Evolutionary conservation across 331 rosid genomes (phyloP).

Genomic region (Cydonia oblonga): DNA sequence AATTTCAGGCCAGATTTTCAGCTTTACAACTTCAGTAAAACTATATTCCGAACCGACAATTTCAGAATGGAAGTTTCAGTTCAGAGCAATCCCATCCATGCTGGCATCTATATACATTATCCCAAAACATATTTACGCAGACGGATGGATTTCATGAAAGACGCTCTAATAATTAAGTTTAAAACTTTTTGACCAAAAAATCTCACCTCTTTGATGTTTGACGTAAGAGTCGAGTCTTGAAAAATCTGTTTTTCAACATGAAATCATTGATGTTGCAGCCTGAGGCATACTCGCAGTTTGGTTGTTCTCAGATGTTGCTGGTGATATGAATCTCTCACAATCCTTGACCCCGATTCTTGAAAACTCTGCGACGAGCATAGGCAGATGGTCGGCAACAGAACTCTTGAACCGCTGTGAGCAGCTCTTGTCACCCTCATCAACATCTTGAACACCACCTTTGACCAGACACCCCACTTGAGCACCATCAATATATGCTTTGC

Average conservation of each 20-base stretch:
- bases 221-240: constrained; percentile 18
- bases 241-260: constrained; percentile 10
- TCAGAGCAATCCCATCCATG: constrained; percentile 12
- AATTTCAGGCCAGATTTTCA: not conserved
- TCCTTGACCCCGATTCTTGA: constrained; percentile 40
- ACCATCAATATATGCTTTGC: constrained; percentile 72
- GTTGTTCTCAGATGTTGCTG: constrained; percentile 11
- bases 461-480: constrained; percentile 84
- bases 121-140: constrained; percentile 25
- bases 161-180: constrained; percentile 10
- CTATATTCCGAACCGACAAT: not conserved
- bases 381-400: constrained; percentile 20
- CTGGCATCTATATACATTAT: constrained; percentile 30
- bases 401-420: constrained; percentile 44
- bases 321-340: constrained; percentile 44
- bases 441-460: constrained; percentile 77
- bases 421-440: constrained; percentile 65
- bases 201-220: constrained; percentile 2
- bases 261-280: constrained; percentile 22
- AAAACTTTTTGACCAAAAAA: not conserved
- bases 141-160: constrained; percentile 6
- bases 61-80: not conserved
- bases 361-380: constrained; percentile 41
- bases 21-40: not conserved
- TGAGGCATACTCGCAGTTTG: constrained; percentile 1